Conservation (phyloP, 352 stramenopile species). For the Phytophthora multivora region DNA sequence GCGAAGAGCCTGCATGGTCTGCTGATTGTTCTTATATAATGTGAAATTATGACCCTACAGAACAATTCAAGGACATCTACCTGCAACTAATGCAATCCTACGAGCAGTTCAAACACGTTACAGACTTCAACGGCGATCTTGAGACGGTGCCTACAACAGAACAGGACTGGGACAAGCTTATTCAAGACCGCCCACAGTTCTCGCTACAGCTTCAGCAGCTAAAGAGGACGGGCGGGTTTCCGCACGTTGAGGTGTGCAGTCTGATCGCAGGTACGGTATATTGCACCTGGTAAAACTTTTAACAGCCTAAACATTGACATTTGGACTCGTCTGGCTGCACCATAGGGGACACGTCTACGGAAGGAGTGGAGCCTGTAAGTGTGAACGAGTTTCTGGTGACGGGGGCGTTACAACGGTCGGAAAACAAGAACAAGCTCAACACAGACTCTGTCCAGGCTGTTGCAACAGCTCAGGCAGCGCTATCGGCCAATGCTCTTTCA, state of each 20-base stretch:
- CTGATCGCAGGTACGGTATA: slow-evolving; percentile 26
- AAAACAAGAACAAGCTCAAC: slow-evolving; percentile 1
- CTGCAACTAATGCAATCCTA: slow-evolving; percentile 29
- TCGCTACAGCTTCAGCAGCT: slow-evolving; percentile 18
- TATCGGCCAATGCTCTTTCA: slow-evolving; percentile 15
- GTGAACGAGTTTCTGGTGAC: slow-evolving; percentile 24
- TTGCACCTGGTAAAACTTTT: background rate
- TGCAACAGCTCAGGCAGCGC: slow-evolving; percentile 2
- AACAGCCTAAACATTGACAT: too few species aligned
- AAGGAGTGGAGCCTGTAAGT: slow-evolving; percentile 12
- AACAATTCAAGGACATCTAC: slow-evolving; percentile 39
- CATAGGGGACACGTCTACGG: slow-evolving; percentile 21
- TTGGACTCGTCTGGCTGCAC: background rate
- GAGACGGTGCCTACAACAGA: slow-evolving; percentile 3
- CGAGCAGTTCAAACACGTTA: slow-evolving; percentile 30
- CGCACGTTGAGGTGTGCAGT: slow-evolving; percentile 24
- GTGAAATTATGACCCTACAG: slow-evolving; percentile 7
- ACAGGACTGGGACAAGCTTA: slow-evolving; percentile 27
- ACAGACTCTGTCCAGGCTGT: slow-evolving; percentile 3
- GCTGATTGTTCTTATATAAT: too few species aligned
- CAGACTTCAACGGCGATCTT: slow-evolving; percentile 17
- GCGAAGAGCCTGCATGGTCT: background rate
- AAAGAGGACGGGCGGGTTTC: slow-evolving; percentile 25
- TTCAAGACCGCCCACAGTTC: slow-evolving; percentile 20
- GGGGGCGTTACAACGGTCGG: slow-evolving; percentile 1